Percentiles rank a stretch among this genome's conserved stretches.
Conservation (phyloP, 2,329 filamentous ascomycete genomes). For the Pseudopithomyces maydicus region DNA sequence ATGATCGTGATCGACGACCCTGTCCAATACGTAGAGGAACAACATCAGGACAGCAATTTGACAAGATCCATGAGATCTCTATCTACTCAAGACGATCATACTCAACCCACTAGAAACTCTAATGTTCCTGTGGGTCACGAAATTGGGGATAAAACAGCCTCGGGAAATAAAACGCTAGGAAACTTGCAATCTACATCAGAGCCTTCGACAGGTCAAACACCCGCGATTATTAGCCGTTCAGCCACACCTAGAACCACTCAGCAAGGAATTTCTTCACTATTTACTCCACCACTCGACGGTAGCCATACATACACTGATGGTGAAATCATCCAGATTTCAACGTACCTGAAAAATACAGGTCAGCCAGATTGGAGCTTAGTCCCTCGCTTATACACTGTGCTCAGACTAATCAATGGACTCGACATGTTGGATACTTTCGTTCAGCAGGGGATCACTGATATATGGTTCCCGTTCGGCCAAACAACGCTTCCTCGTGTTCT, state of each 20-base stretch:
- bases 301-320: slow-evolving; percentile 5
- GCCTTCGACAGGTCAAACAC: neutral
- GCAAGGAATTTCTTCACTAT: slow-evolving; percentile 1
- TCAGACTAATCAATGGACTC: slow-evolving; percentile 16
- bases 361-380: slow-evolving; percentile 16
- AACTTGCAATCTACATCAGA: neutral
- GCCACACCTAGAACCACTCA: neutral
- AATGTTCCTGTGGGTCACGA: too few relatives aligned
- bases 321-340: slow-evolving; percentile 10
- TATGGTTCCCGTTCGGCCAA: slow-evolving; percentile 16
- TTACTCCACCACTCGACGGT: neutral
- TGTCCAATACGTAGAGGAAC: too few relatives aligned
- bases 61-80: too few relatives aligned
- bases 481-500: slow-evolving; percentile 12
- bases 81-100: too few relatives aligned
- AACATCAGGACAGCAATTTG: too few relatives aligned
- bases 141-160: too few relatives aligned
- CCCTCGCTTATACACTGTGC: slow-evolving; percentile 20
- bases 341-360: slow-evolving; percentile 10
- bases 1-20: too few relatives aligned
- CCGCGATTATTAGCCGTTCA: neutral
- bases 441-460: slow-evolving; percentile 3
- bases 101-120: too few relatives aligned
- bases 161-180: too few relatives aligned
- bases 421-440: slow-evolving; percentile 16